A percentile compares a stretch with the other conserved stretches of the same genome.
Evolutionary conservation across 768 basidiomycete species (phyloP).

Genomic region (Dioszegia crocea): DNA sequence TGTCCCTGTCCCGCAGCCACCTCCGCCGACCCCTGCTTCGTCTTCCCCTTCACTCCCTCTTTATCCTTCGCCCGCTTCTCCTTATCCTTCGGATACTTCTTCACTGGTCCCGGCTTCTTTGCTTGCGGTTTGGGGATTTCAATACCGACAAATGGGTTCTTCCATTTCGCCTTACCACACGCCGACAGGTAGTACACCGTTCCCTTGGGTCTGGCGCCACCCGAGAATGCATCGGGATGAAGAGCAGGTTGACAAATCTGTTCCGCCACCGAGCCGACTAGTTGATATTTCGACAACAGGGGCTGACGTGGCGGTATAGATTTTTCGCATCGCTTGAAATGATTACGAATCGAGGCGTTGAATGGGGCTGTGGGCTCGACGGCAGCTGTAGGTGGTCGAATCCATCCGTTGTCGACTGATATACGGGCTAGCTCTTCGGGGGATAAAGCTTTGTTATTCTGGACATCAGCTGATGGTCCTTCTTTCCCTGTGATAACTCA

Average conservation of each 20-base stretch:
- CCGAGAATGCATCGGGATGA: constrained; percentile 35
- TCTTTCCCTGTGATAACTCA: constrained; percentile 15
- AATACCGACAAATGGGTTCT: constrained; percentile 36
- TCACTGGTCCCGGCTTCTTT: constrained; percentile 24
- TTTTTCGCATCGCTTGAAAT: constrained; percentile 34
- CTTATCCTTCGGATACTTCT: constrained; percentile 12
- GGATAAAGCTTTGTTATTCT: constrained; percentile 42
- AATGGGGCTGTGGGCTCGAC: constrained; percentile 34
- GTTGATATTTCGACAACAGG: constrained; percentile 36
- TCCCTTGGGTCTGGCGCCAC: constrained; percentile 29
- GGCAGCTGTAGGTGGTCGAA: constrained; percentile 41
- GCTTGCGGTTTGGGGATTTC: constrained; percentile 31
- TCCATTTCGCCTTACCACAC: constrained; percentile 31
- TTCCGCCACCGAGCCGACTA: constrained; percentile 37
- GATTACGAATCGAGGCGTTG: constrained; percentile 36
- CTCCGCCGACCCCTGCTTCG: too few relatives aligned
- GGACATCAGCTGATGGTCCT: not conserved
- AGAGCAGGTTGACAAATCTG: constrained; percentile 34
- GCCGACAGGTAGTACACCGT: constrained; percentile 31
- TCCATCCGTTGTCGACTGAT: constrained; percentile 35
- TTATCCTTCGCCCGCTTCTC: constrained; percentile 10
- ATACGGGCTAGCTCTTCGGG: constrained; percentile 38
- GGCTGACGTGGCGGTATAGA: constrained; percentile 21
- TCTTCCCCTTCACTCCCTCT: constrained; percentile 7
- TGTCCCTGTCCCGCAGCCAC: not conserved